phyloP scores from a whole-genome alignment of 345 rosid genomes.

The Rhizophora apiculata region DNA sequence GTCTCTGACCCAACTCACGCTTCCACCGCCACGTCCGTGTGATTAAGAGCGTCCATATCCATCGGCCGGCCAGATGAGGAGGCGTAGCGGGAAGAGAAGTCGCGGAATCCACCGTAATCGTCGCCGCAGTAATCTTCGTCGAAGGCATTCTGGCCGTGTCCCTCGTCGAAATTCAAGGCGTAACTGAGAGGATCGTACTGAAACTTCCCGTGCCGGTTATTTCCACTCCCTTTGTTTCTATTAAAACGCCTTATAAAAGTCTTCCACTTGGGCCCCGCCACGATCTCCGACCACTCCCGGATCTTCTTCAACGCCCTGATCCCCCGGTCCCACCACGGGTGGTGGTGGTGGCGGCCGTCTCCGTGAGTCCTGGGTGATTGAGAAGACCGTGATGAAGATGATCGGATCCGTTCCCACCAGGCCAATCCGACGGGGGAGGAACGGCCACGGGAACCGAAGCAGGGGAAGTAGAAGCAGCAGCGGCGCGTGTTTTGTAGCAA shows the following conservation, averaged over 20 bases:
- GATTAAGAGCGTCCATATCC: neutral
- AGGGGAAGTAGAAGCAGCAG: slow-evolving; percentile 62
- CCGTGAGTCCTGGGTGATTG: slow-evolving; percentile 3
- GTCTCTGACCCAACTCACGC: slow-evolving; percentile 4
- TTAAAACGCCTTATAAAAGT: slow-evolving; percentile 75
- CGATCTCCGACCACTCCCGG: slow-evolving; percentile 85
- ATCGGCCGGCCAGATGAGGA: slow-evolving; percentile 11
- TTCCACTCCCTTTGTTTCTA: slow-evolving; percentile 30
- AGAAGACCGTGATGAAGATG: neutral
- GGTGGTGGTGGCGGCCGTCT: slow-evolving; percentile 7
- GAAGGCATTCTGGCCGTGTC: slow-evolving; percentile 12
- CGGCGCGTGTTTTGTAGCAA: slow-evolving; percentile 27
- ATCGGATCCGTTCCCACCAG: slow-evolving; percentile 56
- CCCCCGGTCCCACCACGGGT: slow-evolving; percentile 56
- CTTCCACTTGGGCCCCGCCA: slow-evolving; percentile 90
- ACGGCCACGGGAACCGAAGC: slow-evolving; percentile 36
- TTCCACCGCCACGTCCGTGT: slow-evolving; percentile 20
- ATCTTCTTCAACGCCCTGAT: slow-evolving; percentile 44
- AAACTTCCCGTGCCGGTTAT: slow-evolving; percentile 41
- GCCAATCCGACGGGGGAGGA: slow-evolving; percentile 38
- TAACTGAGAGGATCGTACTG: slow-evolving; percentile 83
- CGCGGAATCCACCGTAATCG: slow-evolving; percentile 15
- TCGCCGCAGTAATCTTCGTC: slow-evolving; percentile 3
- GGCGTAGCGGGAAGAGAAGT: slow-evolving; percentile 24
- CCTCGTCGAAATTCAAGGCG: slow-evolving; percentile 76